Conservation (phyloP, 345 rosid genomes). For the Viola odorata region DNA sequence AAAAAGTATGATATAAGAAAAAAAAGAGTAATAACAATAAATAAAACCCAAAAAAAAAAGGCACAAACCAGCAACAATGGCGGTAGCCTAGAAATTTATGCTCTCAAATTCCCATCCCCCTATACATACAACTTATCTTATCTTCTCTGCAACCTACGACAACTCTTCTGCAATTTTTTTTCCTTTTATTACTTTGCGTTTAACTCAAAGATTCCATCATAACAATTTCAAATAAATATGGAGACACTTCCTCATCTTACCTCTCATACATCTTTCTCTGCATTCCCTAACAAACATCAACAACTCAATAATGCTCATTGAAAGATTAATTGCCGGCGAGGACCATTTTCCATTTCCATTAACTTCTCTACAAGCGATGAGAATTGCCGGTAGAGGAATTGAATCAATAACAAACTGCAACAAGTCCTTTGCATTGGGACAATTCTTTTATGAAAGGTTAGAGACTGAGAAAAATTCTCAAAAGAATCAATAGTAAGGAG, state of each 20-base stretch:
- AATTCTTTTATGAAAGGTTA: conserved; percentile 24
- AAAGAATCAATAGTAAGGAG: conserved; percentile 93
- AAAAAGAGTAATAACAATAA: conserved; percentile 28
- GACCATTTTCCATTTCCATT: conserved; percentile 1
- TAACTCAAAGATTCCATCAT: conserved; percentile 38
- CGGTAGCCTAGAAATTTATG: conserved; percentile 18
- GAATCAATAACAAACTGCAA: conserved; percentile 12
- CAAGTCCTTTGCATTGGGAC: background rate
- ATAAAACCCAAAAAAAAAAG: background rate
- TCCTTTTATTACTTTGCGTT: conserved; percentile 25
- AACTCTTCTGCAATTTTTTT: conserved; percentile 29
- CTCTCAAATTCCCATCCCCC: conserved; percentile 36
- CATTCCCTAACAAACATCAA: background rate
- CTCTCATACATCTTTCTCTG: conserved; percentile 19
- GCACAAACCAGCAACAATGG: conserved; percentile 33
- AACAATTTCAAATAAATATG: conserved; percentile 49
- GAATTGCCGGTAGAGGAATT: conserved; percentile 36
- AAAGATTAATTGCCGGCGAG: background rate
- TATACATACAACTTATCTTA: conserved; percentile 42
- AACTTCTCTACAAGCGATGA: conserved; percentile 36
- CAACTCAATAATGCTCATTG: conserved; percentile 7
- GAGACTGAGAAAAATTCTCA: conserved; percentile 40
- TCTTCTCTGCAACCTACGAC: conserved; percentile 45
- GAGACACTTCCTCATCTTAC: conserved; percentile 45
- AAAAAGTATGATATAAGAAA: conserved; percentile 38